phyloP scores from a whole-genome alignment of 2,329 filamentous ascomycete genomes.

The Cercospora zeina region DNA sequence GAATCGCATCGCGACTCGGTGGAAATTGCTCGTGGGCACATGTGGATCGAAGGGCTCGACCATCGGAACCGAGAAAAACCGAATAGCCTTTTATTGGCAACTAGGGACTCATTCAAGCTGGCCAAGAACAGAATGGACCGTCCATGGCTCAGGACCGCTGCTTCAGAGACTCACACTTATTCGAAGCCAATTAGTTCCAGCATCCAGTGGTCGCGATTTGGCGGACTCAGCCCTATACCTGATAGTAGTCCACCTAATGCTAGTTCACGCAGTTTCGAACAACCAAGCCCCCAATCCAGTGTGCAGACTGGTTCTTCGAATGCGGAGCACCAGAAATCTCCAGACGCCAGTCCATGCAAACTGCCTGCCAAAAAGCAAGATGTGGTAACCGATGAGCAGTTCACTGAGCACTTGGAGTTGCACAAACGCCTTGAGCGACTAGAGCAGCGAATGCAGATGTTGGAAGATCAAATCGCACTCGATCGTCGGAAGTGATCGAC shows the following conservation, averaged over 20 bases:
- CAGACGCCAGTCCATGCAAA: background rate
- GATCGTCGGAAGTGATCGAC: background rate
- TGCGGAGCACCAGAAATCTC: background rate
- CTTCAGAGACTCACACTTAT: background rate
- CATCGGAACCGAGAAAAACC: conserved; percentile 20
- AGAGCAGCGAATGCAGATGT: conserved; percentile 1
- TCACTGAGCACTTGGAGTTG: background rate
- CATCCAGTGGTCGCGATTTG: conserved; percentile 26
- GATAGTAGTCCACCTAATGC: conserved; percentile 36
- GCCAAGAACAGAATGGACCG: conserved; percentile 33
- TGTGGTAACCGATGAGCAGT: background rate
- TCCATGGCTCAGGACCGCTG: conserved; percentile 23
- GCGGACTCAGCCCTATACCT: conserved; percentile 35
- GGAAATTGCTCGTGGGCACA: conserved; percentile 32
- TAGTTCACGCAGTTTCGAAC: conserved; percentile 8
- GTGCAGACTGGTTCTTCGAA: background rate
- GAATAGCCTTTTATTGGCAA: conserved; percentile 27
- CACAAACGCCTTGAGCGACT: background rate
- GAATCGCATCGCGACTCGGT: conserved; percentile 37
- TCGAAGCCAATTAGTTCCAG: background rate
- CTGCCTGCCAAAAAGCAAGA: background rate
- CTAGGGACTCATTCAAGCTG: conserved; percentile 36
- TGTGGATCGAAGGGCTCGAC: conserved; percentile 26
- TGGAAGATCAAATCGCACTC: background rate
- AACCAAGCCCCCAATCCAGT: background rate